Evolutionary conservation across 495 filamentous ascomycete species (phyloP).

Genomic region (Elasticomyces elasticus): DNA sequence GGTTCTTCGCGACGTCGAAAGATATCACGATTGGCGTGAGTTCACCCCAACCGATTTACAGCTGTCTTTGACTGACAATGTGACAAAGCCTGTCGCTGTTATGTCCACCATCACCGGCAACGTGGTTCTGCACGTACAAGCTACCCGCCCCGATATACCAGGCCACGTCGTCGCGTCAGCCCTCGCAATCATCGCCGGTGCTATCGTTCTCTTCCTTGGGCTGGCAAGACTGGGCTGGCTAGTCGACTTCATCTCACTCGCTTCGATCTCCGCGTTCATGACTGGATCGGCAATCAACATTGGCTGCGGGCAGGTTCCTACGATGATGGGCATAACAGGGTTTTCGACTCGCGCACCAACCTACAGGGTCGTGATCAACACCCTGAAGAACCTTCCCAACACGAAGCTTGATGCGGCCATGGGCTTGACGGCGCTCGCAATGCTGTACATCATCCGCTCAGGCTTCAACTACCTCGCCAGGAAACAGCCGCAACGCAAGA

Average conservation of each 20-base stretch:
- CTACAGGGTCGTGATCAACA: slow-evolving; percentile 81
- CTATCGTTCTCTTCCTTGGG: slow-evolving; percentile 74
- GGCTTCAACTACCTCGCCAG: slow-evolving; percentile 56
- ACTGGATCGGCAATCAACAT: slow-evolving; percentile 94
- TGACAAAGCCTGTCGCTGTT: slow-evolving; percentile 75
- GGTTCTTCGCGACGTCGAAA: slow-evolving; percentile 98
- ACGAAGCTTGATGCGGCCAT: slow-evolving; percentile 75
- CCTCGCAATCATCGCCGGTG: slow-evolving; percentile 69
- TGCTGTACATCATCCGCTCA: slow-evolving; percentile 75
- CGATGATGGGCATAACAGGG: slow-evolving; percentile 71
- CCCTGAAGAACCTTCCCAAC: slow-evolving; percentile 59
- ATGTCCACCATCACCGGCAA: slow-evolving; percentile 83
- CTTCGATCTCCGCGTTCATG: slow-evolving; percentile 94
- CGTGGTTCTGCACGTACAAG: slow-evolving; percentile 54
- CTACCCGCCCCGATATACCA: slow-evolving; percentile 48
- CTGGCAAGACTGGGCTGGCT: slow-evolving; percentile 77
- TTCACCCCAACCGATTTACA: slow-evolving; percentile 13
- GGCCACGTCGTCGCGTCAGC: slow-evolving; percentile 61
- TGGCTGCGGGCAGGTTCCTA: slow-evolving; percentile 73
- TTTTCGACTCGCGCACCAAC: slow-evolving; percentile 72
- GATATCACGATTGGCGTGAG: slow-evolving; percentile 97
- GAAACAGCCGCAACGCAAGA: slow-evolving; percentile 58
- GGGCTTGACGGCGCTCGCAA: slow-evolving; percentile 69
- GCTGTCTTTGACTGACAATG: not conserved
- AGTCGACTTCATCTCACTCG: slow-evolving; percentile 88